Evolutionary conservation across 257 asterid species (phyloP).

Genomic region (Henckelia pumila): DNA sequence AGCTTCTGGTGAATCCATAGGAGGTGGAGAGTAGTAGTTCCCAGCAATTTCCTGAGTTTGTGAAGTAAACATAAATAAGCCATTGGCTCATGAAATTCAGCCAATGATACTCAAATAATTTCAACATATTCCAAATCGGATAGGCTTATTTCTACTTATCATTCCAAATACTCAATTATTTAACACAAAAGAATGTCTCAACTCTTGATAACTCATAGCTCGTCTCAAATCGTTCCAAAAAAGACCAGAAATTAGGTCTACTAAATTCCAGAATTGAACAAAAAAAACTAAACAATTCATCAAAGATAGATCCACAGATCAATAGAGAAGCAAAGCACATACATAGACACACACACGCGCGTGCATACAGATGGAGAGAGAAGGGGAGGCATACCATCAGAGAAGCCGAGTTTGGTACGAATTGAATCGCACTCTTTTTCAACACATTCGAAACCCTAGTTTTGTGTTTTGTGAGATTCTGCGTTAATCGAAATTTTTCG

Average conservation of each 20-base stretch:
- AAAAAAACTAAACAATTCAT: background rate
- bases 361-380: background rate
- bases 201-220: too few species aligned
- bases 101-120: background rate
- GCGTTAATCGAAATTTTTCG: background rate
- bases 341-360: background rate
- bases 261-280: background rate
- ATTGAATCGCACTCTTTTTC: background rate
- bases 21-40: slow-evolving; percentile 35
- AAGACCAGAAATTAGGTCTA: background rate
- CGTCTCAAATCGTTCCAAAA: background rate
- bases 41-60: slow-evolving; percentile 33
- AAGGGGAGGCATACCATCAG: background rate
- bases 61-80: background rate
- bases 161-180: background rate
- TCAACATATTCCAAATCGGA: background rate
- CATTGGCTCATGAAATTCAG: background rate
- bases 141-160: background rate
- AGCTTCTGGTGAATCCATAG: slow-evolving; percentile 35
- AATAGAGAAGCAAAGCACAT: background rate
- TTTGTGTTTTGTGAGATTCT: background rate
- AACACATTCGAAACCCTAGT: background rate
- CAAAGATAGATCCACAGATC: too few species aligned
- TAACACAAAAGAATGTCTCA: background rate
- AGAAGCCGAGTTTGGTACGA: background rate